Base-by-base conservation (phyloP, 495 filamentous ascomycete species). In the Penicillium odoratum region DNA sequence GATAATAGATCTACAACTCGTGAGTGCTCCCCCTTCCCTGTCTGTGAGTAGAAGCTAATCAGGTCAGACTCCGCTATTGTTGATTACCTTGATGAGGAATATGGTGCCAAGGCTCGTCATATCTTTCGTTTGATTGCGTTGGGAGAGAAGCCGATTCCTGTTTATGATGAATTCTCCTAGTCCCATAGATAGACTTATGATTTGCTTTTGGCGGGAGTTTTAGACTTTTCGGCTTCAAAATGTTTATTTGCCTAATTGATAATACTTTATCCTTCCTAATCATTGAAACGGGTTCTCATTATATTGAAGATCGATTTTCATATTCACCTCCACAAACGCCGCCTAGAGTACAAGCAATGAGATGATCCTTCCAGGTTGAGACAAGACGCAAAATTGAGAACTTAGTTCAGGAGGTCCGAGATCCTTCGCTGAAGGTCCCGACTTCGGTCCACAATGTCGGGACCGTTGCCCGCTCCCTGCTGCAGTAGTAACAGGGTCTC, bases 1-100 rank as follows among this genome's bases (percentile, higher is more conserved):
- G 92, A 96, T 71, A 84, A 84, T 58, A 77, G 83, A 33, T 75
- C 72, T 33, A 83, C 81, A 5, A 76, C 80, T 50, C 82, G 82
- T 85, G 74, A 67, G 82, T 76, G 40, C 53, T 48, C 18, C 34
- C 50, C 50, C 34, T 45, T 46, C 9, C 31, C 30, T 36, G 11
- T 38, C 11, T 49, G 31, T 40, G 38, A 40, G 11, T 15, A 16
- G 3, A 40, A n/a, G 38, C 28, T 60, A 30, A 16, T 60, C 63
- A 42, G 43, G 29, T 55, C 50, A 82, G 80, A 83, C 57, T 80
- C 80, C 1, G 80, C 77, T 7, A 78, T 81, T 46, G 78, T 83
- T 2, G 80, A 83, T 60, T 83, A 81, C 63, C 63, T 81, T 33
- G 76, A 79, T 56, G 74, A 77, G 8, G 75, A 80, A 31, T 66